These are phyloP conservation scores for Botrytis aclada DNA, from an alignment of 2,329 filamentous ascomycete species.

Conservation along the genomic window DNA sequence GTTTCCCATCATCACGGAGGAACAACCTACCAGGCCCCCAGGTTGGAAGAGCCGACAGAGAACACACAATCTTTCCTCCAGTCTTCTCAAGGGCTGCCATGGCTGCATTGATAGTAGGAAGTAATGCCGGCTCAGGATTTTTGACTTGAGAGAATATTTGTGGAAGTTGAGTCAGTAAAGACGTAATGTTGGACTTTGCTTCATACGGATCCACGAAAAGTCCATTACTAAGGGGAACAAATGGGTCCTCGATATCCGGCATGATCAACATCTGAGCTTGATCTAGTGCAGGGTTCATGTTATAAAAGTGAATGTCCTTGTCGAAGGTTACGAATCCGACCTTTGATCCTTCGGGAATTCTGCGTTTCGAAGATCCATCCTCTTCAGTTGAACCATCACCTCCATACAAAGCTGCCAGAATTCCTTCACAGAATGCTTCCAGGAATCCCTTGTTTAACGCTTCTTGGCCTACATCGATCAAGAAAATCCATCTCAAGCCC, in stretches of 20 bases:
- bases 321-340: slow-evolving; percentile 96
- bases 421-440: slow-evolving; percentile 85
- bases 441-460: slow-evolving; percentile 87
- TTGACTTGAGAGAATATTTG: slow-evolving; percentile 84
- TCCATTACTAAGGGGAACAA: slow-evolving; percentile 85
- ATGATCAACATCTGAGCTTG: slow-evolving; percentile 98
- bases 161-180: slow-evolving; percentile 80
- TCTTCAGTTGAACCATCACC: slow-evolving; percentile 51
- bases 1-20: slow-evolving; percentile 83
- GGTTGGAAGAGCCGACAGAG: slow-evolving; percentile 81
- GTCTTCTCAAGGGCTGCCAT: slow-evolving; percentile 80
- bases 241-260: slow-evolving; percentile 95
- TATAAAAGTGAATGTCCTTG: slow-evolving; percentile 97
- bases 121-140: slow-evolving; percentile 83
- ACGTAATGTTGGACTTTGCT: slow-evolving; percentile 80
- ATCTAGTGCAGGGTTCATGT: slow-evolving; percentile 74
- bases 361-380: slow-evolving; percentile 50
- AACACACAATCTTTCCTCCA: slow-evolving; percentile 89
- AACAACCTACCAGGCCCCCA: slow-evolving; percentile 86
- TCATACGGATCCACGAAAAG: slow-evolving; percentile 94
- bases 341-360: slow-evolving; percentile 74
- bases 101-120: slow-evolving; percentile 80
- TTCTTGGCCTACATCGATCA: slow-evolving; percentile 92
- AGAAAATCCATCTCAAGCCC: slow-evolving; percentile 81
- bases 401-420: slow-evolving; percentile 80